These are phyloP conservation scores for Apiospora hydei DNA, from an alignment of 2,329 filamentous ascomycete species.

Conservation along the genomic window DNA sequence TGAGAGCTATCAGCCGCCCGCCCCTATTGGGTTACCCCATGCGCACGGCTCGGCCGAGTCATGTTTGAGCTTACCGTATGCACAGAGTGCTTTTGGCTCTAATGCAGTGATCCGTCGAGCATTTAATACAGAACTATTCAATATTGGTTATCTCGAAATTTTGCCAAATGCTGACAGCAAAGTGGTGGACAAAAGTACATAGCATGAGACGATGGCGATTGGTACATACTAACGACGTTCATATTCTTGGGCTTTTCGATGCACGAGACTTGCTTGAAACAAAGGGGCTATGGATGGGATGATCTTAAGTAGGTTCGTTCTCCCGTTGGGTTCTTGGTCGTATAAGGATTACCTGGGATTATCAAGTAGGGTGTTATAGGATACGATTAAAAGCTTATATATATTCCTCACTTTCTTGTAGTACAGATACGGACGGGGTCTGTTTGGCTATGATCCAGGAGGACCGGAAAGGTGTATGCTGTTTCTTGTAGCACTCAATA, in stretches of 20 bases:
- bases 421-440: neutral
- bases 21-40: neutral
- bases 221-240: neutral
- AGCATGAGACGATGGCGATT: too few relatives aligned
- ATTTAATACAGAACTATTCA: too few relatives aligned
- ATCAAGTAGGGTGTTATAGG: neutral
- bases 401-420: neutral
- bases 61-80: neutral
- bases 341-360: neutral
- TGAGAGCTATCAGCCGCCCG: constrained; percentile 3
- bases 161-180: neutral
- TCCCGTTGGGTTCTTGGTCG: neutral
- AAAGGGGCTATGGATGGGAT: neutral
- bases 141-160: neutral
- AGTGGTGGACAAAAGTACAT: too few relatives aligned
- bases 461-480: too few relatives aligned
- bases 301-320: neutral
- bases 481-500: neutral
- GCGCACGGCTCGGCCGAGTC: neutral
- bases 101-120: neutral
- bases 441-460: too few relatives aligned
- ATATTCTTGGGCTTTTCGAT: neutral
- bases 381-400: neutral
- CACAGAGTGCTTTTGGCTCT: too few relatives aligned
- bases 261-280: neutral